Evolutionary conservation across 2,329 filamentous ascomycete species (phyloP), one percentile per base, ranked within the genome.

Genomic region (Pseudogymnoascus sp.): DNA sequence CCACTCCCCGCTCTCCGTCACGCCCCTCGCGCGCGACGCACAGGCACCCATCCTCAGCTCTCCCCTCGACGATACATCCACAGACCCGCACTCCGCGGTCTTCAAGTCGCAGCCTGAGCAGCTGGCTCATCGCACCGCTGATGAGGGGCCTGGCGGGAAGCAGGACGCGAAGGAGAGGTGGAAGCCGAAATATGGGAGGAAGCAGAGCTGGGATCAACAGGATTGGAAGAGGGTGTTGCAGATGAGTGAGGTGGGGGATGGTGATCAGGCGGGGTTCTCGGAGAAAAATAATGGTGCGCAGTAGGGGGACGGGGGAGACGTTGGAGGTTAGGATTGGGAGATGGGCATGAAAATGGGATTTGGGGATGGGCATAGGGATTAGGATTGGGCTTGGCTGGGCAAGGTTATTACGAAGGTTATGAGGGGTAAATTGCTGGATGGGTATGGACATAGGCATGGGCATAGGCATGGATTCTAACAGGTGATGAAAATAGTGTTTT

Each of bases 171-270:
- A 33, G 12, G 53, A 59, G 26, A 8, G 8, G 4, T 60, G 56
- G 56, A 35, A 60, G 1, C 56, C 56, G 16, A 60, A 60, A 31
- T 60, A 37, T 60, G 56, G 37, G 63, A 66, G 38, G 72, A 76
- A 62, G 73, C 75, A 35, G 68, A 70, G 35, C 74, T 75, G 50
- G 76, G 79, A 75, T 69, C 75, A 76, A 37, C 79, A 86, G 72
- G 82, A 84, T 70, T 77, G 78, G 71, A 83, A 83, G 72, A 82
- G 78, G 66, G 74, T 74, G 62, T 68, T 81, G 72, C 81, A 83
- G 68, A 80, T 82, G 79, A 73, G 72, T 56, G 73, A 70, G 62
- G 74, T 80, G 31, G 72, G 70, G 2, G 70, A 69, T 35, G 73
- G 75, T 63, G 69, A 73, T 69, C 71, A 72, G 1, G 74, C 22